These are phyloP conservation scores for Eucalyptus cloeziana DNA, from an alignment of 345 rosid genomes.

Conservation along the genomic window DNA sequence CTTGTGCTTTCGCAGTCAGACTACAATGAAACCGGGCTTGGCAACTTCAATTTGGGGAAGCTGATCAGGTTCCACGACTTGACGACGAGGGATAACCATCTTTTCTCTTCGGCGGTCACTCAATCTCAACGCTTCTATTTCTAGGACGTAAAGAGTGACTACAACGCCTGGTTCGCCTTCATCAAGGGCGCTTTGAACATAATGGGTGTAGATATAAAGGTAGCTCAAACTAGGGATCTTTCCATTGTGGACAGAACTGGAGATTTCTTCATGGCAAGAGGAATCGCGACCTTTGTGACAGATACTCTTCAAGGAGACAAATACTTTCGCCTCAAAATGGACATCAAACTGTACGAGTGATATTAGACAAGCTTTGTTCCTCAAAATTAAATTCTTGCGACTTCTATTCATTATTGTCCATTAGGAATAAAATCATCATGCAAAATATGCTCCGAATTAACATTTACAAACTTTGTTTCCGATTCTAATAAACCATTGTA, in stretches of 20 bases:
- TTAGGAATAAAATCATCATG: background rate
- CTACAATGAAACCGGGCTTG: slow-evolving; percentile 11
- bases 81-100: slow-evolving; percentile 14
- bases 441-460: background rate
- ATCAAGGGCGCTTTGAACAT: no score
- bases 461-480: background rate
- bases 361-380: background rate
- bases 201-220: no score
- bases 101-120: slow-evolving; percentile 21
- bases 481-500: background rate
- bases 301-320: slow-evolving; percentile 21
- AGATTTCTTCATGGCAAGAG: slow-evolving; percentile 66
- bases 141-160: background rate
- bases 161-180: no score
- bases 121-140: slow-evolving; percentile 56
- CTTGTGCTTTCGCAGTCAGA: background rate
- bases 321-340: no score
- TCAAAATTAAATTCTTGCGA: background rate
- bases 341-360: slow-evolving; percentile 14
- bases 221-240: slow-evolving; percentile 36
- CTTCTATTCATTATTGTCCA: background rate
- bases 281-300: slow-evolving; percentile 35
- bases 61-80: slow-evolving; percentile 48
- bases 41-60: slow-evolving; percentile 22
- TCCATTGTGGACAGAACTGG: slow-evolving; percentile 54